These are phyloP conservation scores for Stagonosporopsis cucurbitacearum DNA, from an alignment of 2,329 filamentous ascomycete species.

Conservation along the genomic window DNA sequence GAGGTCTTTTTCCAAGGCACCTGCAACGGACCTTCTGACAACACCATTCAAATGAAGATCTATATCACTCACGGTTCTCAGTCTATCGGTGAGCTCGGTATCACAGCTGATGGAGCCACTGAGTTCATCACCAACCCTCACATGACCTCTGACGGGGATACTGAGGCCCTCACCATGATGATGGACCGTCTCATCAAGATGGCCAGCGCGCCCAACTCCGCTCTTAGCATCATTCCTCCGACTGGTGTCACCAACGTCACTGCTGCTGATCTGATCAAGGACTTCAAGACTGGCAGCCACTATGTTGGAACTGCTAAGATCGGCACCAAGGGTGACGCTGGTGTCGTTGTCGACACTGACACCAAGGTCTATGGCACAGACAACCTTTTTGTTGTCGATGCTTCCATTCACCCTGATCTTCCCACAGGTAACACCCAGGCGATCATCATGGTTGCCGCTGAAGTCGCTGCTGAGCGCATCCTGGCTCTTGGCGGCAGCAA, in stretches of 20 bases:
- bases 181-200: slow-evolving; percentile 54
- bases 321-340: slow-evolving; percentile 49
- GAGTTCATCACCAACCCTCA: slow-evolving; percentile 58
- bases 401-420: slow-evolving; percentile 67
- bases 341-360: slow-evolving; percentile 48
- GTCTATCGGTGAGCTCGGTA: slow-evolving; percentile 64
- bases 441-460: slow-evolving; percentile 68
- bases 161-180: slow-evolving; percentile 52
- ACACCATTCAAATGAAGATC: slow-evolving; percentile 46
- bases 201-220: slow-evolving; percentile 38
- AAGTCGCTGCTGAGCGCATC: slow-evolving; percentile 64
- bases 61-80: slow-evolving; percentile 69
- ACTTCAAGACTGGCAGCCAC: slow-evolving; percentile 43
- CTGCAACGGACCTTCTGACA: slow-evolving; percentile 50
- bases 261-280: slow-evolving; percentile 43
- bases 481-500: slow-evolving; percentile 47
- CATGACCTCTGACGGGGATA: slow-evolving; percentile 56
- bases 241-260: slow-evolving; percentile 51
- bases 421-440: slow-evolving; percentile 72
- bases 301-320: slow-evolving; percentile 63
- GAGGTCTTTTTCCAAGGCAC: slow-evolving; percentile 54
- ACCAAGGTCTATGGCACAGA: slow-evolving; percentile 55
- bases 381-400: slow-evolving; percentile 56
- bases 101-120: slow-evolving; percentile 47
- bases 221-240: slow-evolving; percentile 43